These are phyloP conservation scores for Medicago ruthenica DNA, from an alignment of 306 rosid species.

Conservation along the genomic window DNA sequence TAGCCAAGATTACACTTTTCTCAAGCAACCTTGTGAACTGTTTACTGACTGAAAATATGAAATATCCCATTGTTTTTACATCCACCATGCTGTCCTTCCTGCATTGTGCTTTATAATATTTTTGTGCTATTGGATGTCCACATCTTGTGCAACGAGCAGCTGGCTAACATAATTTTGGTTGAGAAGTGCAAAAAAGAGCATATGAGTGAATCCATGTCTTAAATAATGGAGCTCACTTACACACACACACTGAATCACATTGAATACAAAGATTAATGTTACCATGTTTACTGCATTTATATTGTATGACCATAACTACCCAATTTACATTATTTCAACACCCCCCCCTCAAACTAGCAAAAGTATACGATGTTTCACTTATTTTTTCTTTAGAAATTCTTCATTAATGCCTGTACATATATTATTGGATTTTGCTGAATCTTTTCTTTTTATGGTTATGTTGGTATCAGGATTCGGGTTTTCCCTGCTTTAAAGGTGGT, in stretches of 20 bases:
- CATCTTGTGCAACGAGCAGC: conserved; percentile 8
- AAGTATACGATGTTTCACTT: conserved; percentile 16
- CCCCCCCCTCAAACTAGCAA: background rate
- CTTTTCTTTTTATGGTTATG: conserved; percentile 28
- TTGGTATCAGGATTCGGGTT: conserved; percentile 85
- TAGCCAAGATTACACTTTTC: conserved; percentile 16
- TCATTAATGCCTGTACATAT: background rate
- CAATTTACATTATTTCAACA: background rate
- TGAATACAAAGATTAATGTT: background rate
- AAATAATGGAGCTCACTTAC: background rate
- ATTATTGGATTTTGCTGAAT: conserved; percentile 29
- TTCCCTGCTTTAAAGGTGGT: conserved; percentile 99
- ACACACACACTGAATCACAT: background rate
- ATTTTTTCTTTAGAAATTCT: conserved; percentile 15
- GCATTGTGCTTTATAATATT: conserved; percentile 1
- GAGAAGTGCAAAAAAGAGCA: background rate
- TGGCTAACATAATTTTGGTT: background rate
- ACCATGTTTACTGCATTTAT: background rate
- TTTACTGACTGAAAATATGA: conserved; percentile 30
- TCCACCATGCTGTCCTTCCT: conserved; percentile 30
- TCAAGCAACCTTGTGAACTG: conserved; percentile 26
- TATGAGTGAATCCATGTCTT: background rate
- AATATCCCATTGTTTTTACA: conserved; percentile 33
- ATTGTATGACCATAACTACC: background rate
- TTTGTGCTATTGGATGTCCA: conserved; percentile 9